Base-by-base conservation (phyloP, 2,329 filamentous ascomycete species). In the Dactylellina drechsleri region DNA sequence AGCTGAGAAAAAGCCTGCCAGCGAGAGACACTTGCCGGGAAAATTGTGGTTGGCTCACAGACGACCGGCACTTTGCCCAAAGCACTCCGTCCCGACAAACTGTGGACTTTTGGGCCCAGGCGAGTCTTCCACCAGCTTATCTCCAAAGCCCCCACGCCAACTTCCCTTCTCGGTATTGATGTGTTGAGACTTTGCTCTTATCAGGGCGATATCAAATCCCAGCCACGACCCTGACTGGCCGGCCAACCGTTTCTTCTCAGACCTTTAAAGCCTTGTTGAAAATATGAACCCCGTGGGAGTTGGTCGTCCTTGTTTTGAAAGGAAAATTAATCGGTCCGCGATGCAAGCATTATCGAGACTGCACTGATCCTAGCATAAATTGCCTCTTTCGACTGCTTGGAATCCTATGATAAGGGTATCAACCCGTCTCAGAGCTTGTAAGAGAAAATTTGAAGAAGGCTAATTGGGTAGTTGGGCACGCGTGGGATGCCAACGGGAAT, bases 161-260 rank as follows among this genome's bases (percentile, higher is more conserved):
- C 58, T 71, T 40, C 66, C 66, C 52, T 64, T 64, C 66, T 65
- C 7, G 59, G 59, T 47, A 71, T 52, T 20, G 66, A 71, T 71
- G 66, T 71, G 66, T 65, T 70, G 66, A 41, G 12, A 4, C 4
- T 15, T 62, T 43, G 65, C 12, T 13, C 65, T 68, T 68, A 68
- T 68, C 65, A 20, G 41, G 45, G 43, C 52, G n/a, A 20, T 43
- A 16, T 20, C n/a, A 43, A 56, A 36, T 28, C n/a, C 47, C 18
- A 28, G 23, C 26, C 1, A 28, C 16, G 52, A 43, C 50, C 52
- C 49, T 36, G 53, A 31, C 52, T 20, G 28, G 20, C 10, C 50
- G 23, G 10, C n/a, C 15, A 31, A 28, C 15, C 20, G 23, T 12
- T 15, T 53, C 20, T 36, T 36, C 31, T 36, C 10, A 10, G 31